Conservation (phyloP, 1,284 basidiomycete genomes). For the Cryptococcus jaspeensis region DNA sequence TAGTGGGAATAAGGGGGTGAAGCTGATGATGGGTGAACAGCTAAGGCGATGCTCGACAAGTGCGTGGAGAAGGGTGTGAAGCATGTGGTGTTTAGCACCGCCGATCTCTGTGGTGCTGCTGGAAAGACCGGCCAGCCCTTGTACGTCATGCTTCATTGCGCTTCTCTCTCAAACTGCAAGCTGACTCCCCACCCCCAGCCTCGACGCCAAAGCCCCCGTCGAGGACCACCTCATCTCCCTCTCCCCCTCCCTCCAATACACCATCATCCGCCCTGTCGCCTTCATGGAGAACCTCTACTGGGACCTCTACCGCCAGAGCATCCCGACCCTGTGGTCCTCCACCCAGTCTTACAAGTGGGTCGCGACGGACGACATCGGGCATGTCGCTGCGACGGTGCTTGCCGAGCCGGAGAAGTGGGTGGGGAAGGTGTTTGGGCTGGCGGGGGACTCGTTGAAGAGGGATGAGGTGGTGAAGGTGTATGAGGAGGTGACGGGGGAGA, state of each 20-base stretch:
- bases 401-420: slow-evolving; percentile 2
- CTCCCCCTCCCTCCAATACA: neutral
- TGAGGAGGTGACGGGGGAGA: slow-evolving; percentile 9
- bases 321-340: slow-evolving; percentile 12
- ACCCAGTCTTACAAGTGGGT: slow-evolving; percentile 7
- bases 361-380: slow-evolving; percentile 11
- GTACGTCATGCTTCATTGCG: too few species aligned
- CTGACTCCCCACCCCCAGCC: too few species aligned
- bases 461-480: slow-evolving; percentile 8
- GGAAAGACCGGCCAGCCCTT: neutral
- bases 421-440: slow-evolving; percentile 8
- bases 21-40: too few species aligned
- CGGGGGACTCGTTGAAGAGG: slow-evolving; percentile 10
- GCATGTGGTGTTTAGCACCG: neutral
- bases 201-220: slow-evolving; percentile 8
- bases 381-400: slow-evolving; percentile 7
- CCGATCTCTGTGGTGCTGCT: neutral
- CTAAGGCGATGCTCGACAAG: too few species aligned
- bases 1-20: too few species aligned
- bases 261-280: neutral
- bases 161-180: too few species aligned
- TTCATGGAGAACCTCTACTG: slow-evolving; percentile 1
- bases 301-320: slow-evolving; percentile 5
- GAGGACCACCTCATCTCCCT: neutral
- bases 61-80: neutral